Conservation (phyloP, 768 basidiomycete species). For the Hebeloma cylindrosporum region DNA sequence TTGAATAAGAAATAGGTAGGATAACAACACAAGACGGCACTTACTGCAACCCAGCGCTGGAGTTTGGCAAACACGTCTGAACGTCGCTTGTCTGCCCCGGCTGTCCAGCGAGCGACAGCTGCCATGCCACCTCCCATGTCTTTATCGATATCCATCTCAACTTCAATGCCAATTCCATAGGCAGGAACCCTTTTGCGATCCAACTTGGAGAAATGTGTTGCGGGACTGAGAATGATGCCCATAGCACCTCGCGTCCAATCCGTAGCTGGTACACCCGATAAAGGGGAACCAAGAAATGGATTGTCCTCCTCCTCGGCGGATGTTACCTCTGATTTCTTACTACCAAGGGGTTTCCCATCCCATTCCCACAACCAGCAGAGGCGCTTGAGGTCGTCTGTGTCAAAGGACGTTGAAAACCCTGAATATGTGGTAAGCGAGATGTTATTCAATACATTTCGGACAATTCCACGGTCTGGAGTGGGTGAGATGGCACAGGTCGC, state of each 20-base stretch:
- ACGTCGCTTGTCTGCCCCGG: constrained; percentile 61
- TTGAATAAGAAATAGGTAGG: constrained; percentile 5
- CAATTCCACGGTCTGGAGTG: constrained; percentile 68
- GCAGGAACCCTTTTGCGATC: constrained; percentile 70
- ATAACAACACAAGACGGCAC: constrained; percentile 14
- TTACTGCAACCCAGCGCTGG: constrained; percentile 62
- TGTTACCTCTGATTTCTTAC: not conserved
- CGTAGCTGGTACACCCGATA: constrained; percentile 35
- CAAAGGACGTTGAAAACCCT: constrained; percentile 63
- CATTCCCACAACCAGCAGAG: constrained; percentile 93
- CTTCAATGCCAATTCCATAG: constrained; percentile 86
- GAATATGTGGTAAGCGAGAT: constrained; percentile 67
- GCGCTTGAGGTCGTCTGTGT: constrained; percentile 66
- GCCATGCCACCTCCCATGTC: constrained; percentile 83
- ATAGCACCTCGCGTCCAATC: constrained; percentile 82
- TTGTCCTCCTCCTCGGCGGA: constrained; percentile 55
- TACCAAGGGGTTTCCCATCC: constrained; percentile 50
- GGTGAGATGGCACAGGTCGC: constrained; percentile 82
- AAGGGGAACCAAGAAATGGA: constrained; percentile 57
- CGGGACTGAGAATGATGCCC: constrained; percentile 73
- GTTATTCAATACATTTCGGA: constrained; percentile 79
- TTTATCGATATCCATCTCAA: constrained; percentile 83
- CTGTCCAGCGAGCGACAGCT: constrained; percentile 86
- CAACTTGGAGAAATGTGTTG: constrained; percentile 69
- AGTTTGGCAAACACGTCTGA: constrained; percentile 59